Base-by-base conservation (phyloP, 352 stramenopile species). In the Pythium biforme region DNA sequence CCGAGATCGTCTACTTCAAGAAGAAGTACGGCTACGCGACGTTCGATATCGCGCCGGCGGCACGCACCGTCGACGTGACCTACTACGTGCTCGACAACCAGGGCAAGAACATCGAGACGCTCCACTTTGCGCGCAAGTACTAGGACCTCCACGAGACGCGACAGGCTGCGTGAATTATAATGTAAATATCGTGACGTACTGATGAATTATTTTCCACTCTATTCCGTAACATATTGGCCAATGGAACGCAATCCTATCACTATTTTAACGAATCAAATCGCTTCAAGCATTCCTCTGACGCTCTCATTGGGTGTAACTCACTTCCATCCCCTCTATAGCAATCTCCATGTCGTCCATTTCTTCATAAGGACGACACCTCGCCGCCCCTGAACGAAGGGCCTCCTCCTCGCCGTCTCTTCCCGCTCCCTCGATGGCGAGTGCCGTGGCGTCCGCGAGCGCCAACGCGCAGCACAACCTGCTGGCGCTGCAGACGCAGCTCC, bases 391-490 rank as follows among this genome's bases (percentile, higher is more conserved):
- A n/a, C n/a, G n/a, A 37, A 37, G 31, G 31, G 31, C 31, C 31
- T 37, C 31, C 31, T 27, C 41, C 41, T 23, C n/a, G 11, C n/a
- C 19, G 22, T 39, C n/a, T n/a, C 25, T 19, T 53, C 15, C 47
- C 23, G 22, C 25, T 4, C 25, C 10, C 12, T 50, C 52, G 26
- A 67, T 61, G 47, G 46, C 52, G 34, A 55, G 19, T 26, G 53
- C 40, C 23, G 53, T 54, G 22, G 39, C 52, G 46, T 66, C 70
- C 62, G 31, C 45, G 20, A 69, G 57, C 29, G 56, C 56, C 31
- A 80, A 68, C 59, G 70, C 74, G 69, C 78, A 88, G 73, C 78
- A 90, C 67, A 90, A 90, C 71, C 49, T 90, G 48, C 69, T 70
- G 52, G 77, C 71, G 52, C 65, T 90, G 33, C 81, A 90, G 67